A percentile compares a stretch with the other conserved stretches of the same genome.
These are phyloP conservation scores for Microstegium vimineum DNA, from an alignment of 176 grass and related monocot genomes.

Conservation along the genomic window DNA sequence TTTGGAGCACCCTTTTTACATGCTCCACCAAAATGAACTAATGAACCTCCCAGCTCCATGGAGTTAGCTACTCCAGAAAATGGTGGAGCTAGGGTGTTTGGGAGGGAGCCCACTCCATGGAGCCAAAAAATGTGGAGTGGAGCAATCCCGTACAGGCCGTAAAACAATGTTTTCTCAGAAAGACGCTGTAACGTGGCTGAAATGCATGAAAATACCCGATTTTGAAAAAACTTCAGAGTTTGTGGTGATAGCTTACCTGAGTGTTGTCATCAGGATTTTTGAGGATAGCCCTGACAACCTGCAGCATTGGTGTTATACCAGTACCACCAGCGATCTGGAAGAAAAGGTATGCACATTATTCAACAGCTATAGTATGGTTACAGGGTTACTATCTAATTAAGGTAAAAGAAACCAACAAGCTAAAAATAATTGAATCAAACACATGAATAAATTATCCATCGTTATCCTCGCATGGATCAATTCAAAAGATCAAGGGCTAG, in stretches of 20 bases:
- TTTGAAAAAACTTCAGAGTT: neutral
- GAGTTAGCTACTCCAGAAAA: too few relatives aligned
- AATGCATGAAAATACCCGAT: conserved; percentile 3
- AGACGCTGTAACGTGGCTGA: neutral
- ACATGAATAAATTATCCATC: neutral
- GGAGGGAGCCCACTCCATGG: too few relatives aligned
- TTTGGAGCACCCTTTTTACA: too few relatives aligned
- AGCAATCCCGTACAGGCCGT: too few relatives aligned
- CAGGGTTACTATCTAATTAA: neutral
- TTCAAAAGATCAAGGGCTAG: neutral
- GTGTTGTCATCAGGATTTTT: conserved; percentile 97
- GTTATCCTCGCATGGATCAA: neutral
- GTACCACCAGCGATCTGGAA: conserved; percentile 84
- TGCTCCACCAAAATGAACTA: too few relatives aligned
- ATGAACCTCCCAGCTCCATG: too few relatives aligned
- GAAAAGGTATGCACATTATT: conserved; percentile 18
- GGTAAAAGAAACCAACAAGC: neutral
- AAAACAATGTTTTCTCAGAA: conserved; percentile 17
- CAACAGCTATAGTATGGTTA: neutral
- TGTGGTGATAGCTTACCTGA: conserved; percentile 49
- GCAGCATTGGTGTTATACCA: conserved; percentile 96
- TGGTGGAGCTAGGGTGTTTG: too few relatives aligned
- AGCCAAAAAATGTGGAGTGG: too few relatives aligned
- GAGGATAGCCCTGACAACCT: conserved; percentile 90
- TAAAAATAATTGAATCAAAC: neutral